Evolutionary conservation across 345 rosid species (phyloP).

Genomic region (Cardamine resedifolia): DNA sequence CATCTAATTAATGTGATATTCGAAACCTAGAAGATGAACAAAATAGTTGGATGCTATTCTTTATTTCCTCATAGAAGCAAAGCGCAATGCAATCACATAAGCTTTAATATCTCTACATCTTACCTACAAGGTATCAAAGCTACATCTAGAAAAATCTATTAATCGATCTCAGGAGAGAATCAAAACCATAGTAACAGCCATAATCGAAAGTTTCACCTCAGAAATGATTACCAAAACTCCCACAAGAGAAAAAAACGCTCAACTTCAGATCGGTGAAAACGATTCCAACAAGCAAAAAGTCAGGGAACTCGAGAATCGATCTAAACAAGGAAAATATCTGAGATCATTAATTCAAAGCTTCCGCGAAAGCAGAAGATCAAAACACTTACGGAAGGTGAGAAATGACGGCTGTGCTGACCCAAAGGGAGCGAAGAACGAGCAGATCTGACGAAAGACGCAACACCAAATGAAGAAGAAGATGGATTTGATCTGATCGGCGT

Average conservation of each 20-base stretch:
- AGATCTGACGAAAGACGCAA: conserved; percentile 32
- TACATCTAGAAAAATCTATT: too few relatives aligned
- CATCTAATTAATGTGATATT: conserved; percentile 47
- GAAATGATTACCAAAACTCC: not conserved
- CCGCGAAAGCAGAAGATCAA: not conserved
- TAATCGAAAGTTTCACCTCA: not conserved
- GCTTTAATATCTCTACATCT: not conserved
- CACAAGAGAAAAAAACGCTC: not conserved
- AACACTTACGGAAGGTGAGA: conserved; percentile 23
- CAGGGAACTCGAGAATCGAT: not conserved
- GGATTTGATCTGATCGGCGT: conserved; percentile 23
- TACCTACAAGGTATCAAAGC: too few relatives aligned
- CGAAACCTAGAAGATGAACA: conserved; percentile 36
- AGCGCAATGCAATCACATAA: not conserved
- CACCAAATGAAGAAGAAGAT: conserved; percentile 20
- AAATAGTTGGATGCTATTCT: not conserved
- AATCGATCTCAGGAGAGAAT: not conserved
- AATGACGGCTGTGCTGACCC: conserved; percentile 11
- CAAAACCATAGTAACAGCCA: not conserved
- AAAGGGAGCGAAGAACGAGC: conserved; percentile 11
- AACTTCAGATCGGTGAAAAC: conserved; percentile 11
- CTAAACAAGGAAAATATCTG: not conserved
- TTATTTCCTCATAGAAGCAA: not conserved
- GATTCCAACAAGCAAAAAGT: not conserved
- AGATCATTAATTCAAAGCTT: not conserved